Evolutionary conservation across 1,284 basidiomycete species (phyloP).

Genomic region (Apiotrichum laibachii): DNA sequence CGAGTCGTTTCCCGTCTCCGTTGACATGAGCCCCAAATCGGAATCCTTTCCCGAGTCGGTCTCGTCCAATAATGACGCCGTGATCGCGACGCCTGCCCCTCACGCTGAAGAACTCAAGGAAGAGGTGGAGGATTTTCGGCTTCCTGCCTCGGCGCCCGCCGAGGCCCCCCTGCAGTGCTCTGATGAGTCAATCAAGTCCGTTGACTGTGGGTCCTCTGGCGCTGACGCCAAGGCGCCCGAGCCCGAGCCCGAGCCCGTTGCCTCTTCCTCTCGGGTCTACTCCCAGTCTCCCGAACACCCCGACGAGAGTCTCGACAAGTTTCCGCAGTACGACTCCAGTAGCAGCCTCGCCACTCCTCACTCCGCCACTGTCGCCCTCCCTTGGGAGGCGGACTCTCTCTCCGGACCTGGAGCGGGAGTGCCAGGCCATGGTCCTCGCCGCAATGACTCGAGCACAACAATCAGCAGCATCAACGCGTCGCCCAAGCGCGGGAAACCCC

Average conservation of each 20-base stretch:
- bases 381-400: not conserved
- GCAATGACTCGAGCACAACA: not conserved
- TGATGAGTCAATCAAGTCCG: too few species aligned
- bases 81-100: not conserved
- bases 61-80: not conserved
- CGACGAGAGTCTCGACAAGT: not conserved
- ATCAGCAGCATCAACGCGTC: not conserved
- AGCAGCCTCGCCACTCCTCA: not conserved
- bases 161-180: too few species aligned
- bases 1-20: not conserved
- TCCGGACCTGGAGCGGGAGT: too few species aligned
- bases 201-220: not conserved
- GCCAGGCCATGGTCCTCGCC: not conserved
- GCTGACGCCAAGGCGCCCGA: not conserved
- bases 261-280: not conserved
- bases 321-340: not conserved
- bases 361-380: not conserved
- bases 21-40: not conserved
- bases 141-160: too few species aligned
- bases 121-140: too few species aligned
- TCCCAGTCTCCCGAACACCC: not conserved
- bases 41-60: not conserved
- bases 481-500: not conserved
- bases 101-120: not conserved
- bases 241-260: not conserved